Percentiles rank a stretch among this genome's conserved stretches.
Evolutionary conservation across 2,329 filamentous ascomycete genomes (phyloP).

Genomic region (Cercospora sp.): DNA sequence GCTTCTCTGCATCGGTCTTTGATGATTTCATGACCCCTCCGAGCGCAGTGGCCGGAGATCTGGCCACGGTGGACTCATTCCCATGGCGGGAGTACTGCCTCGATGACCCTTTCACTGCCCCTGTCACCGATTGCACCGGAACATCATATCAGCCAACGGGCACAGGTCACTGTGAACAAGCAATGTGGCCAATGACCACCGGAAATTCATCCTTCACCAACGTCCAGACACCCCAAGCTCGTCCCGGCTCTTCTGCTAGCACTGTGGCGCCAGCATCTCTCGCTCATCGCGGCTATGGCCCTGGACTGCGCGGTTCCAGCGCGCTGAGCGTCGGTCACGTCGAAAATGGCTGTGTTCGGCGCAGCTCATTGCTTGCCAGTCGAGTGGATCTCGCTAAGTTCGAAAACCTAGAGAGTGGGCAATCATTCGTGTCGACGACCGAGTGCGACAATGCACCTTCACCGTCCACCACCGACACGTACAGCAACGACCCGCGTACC

Average conservation of each 20-base stretch:
- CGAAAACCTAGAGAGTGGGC: constrained; percentile 20
- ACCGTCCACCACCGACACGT: constrained; percentile 23
- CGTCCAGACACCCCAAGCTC: neutral
- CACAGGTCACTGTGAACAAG: neutral
- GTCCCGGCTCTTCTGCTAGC: neutral
- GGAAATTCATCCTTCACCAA: neutral
- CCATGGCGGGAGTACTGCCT: neutral
- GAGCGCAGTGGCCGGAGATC: neutral
- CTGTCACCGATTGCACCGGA: neutral
- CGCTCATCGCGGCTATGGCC: neutral
- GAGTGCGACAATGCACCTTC: constrained; percentile 26
- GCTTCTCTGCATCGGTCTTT: neutral
- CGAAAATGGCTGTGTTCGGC: neutral
- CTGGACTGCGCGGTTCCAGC: neutral
- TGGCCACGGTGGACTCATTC: neutral
- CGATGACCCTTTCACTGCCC: neutral
- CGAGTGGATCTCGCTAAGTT: constrained; percentile 27
- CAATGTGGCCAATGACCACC: neutral
- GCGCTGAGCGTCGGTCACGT: neutral
- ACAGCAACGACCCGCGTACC: constrained; percentile 25
- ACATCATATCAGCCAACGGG: neutral
- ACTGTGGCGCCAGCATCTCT: neutral
- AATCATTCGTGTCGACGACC: constrained; percentile 24
- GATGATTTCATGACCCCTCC: neutral
- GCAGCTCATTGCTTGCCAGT: constrained; percentile 8